These are phyloP conservation scores for Lyophyllum shimeji DNA, from an alignment of 768 basidiomycete genomes.

Conservation along the genomic window DNA sequence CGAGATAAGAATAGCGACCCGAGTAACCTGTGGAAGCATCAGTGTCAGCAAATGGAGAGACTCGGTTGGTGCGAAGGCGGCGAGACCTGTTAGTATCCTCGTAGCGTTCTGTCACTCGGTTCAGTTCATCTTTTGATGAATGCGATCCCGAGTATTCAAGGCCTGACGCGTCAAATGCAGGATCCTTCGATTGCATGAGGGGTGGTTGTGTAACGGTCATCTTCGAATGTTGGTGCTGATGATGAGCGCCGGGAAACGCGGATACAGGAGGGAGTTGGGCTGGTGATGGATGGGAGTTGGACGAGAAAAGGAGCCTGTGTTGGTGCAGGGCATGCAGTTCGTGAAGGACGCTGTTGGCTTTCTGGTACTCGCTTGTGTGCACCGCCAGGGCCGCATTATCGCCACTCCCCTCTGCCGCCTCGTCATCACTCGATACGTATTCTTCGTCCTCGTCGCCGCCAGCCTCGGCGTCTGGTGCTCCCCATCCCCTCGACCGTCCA, in stretches of 20 bases:
- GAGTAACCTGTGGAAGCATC: slow-evolving; percentile 45
- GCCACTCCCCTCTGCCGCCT: slow-evolving; percentile 21
- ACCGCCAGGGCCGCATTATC: slow-evolving; percentile 11
- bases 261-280: neutral
- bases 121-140: slow-evolving; percentile 34
- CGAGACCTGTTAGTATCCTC: slow-evolving; percentile 62
- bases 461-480: slow-evolving; percentile 22
- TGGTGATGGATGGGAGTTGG: slow-evolving; percentile 8
- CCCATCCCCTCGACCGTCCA: slow-evolving; percentile 51
- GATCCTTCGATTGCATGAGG: neutral
- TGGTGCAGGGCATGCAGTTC: slow-evolving; percentile 70
- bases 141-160: neutral
- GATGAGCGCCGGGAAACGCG: neutral
- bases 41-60: slow-evolving; percentile 1
- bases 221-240: neutral
- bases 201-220: neutral
- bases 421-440: slow-evolving; percentile 18
- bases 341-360: slow-evolving; percentile 64
- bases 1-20: slow-evolving; percentile 68
- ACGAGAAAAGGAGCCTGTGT: slow-evolving; percentile 52
- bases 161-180: neutral
- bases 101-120: slow-evolving; percentile 56
- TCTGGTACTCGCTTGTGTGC: slow-evolving; percentile 49
- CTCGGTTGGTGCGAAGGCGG: slow-evolving; percentile 4
- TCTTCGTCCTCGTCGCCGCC: slow-evolving; percentile 35